Conservation (phyloP, 179 eudicot species). For the Nepenthes alata region DNA sequence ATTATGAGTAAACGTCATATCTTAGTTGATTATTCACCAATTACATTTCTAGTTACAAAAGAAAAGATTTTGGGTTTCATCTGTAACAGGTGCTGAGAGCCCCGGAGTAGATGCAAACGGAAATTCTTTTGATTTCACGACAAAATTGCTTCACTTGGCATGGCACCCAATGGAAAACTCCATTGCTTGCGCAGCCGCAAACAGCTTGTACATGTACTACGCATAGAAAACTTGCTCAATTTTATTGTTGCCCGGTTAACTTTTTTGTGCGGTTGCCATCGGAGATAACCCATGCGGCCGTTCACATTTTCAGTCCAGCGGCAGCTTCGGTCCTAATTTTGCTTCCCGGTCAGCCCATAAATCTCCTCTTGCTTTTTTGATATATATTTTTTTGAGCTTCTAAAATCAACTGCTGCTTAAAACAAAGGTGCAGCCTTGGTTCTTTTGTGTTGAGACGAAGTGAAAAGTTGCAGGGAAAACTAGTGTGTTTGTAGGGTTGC, state of each 20-base stretch:
- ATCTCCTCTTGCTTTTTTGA: background rate
- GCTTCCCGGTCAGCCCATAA: background rate
- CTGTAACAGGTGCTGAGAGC: conserved; percentile 31
- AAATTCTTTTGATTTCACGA: conserved; percentile 40
- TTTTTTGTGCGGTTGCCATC: background rate
- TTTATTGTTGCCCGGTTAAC: background rate
- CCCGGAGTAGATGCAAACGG: conserved; percentile 44
- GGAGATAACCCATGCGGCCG: background rate
- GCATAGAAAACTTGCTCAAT: conserved; percentile 20
- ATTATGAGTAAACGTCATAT: too few species aligned
- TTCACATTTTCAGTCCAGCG: background rate
- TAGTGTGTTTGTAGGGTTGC: conserved; percentile 5
- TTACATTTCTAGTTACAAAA: background rate
- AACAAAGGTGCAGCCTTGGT: conserved; percentile 1
- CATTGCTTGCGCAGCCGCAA: conserved; percentile 53
- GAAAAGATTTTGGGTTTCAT: background rate
- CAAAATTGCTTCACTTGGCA: conserved; percentile 46
- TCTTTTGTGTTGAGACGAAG: conserved; percentile 1
- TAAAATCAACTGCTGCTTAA: background rate
- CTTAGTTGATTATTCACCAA: too few species aligned
- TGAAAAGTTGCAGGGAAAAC: background rate
- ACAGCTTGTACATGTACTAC: conserved; percentile 60
- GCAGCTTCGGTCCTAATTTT: background rate
- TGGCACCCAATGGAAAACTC: conserved; percentile 58
- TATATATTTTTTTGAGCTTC: background rate